Evolutionary conservation across 768 basidiomycete species (phyloP).

Genomic region (Phaffia tasmanica): DNA sequence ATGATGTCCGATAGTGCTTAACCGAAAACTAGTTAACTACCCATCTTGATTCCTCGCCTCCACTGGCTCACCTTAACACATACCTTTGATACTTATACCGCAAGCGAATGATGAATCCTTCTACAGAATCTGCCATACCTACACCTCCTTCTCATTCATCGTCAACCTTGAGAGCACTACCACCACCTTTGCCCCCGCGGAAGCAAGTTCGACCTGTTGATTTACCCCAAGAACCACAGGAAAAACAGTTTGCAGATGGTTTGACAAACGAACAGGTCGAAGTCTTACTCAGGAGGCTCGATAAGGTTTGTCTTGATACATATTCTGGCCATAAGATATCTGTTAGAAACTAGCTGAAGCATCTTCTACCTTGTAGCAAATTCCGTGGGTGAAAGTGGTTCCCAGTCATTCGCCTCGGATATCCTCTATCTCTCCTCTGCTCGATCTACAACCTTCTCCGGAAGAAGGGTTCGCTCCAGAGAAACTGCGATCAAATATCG

Average conservation of each 20-base stretch:
- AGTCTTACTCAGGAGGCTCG: constrained; percentile 40
- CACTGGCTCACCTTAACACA: too few species aligned
- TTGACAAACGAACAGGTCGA: constrained; percentile 42
- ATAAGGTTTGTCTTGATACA: constrained; percentile 38
- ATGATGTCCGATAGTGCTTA: too few species aligned
- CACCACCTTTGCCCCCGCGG: too few species aligned
- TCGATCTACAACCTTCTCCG: constrained; percentile 41
- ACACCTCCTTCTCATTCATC: background rate
- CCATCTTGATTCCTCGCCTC: too few species aligned
- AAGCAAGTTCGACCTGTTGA: too few species aligned
- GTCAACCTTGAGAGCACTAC: background rate
- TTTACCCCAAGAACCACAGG: background rate
- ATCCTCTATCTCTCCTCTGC: constrained; percentile 27
- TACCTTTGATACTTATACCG: too few species aligned
- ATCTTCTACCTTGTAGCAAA: constrained; percentile 34
- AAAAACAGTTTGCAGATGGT: constrained; percentile 35
- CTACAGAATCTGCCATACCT: background rate
- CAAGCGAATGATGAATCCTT: background rate
- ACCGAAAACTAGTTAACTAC: too few species aligned
- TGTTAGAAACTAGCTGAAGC: background rate
- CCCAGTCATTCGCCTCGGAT: constrained; percentile 33
- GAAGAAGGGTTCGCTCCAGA: constrained; percentile 43
- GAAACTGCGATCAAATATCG: constrained; percentile 41
- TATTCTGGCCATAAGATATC: background rate
- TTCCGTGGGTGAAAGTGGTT: constrained; percentile 40